Evolutionary conservation across 2,329 filamentous ascomycete species (phyloP).

Genomic region (Coniella lustricola): DNA sequence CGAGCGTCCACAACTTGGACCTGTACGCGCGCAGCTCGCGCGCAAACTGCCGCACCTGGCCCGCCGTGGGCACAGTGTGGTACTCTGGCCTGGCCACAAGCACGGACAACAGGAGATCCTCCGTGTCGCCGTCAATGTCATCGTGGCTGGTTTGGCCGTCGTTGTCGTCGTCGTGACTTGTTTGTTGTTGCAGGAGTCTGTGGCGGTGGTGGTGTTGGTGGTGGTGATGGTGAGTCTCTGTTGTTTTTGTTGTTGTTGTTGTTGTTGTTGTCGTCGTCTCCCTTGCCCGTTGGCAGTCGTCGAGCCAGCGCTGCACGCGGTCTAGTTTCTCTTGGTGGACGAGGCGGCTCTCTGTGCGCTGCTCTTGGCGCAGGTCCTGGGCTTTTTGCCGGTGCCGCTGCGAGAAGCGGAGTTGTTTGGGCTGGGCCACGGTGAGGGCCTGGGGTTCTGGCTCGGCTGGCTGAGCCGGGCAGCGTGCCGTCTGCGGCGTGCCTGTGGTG

Average conservation of each 20-base stretch:
- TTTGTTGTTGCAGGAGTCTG: not conserved
- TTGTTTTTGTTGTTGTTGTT: not conserved
- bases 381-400: constrained; percentile 1
- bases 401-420: not conserved
- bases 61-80: not conserved
- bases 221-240: no score
- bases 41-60: constrained; percentile 1
- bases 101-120: constrained; percentile 2
- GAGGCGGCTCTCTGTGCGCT: not conserved
- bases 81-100: constrained; percentile 3
- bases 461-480: no score
- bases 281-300: not conserved
- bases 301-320: not conserved
- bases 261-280: not conserved
- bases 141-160: not conserved
- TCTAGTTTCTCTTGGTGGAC: not conserved
- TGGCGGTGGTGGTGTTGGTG: no score
- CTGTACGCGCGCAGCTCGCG: constrained; percentile 1
- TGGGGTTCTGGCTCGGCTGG: no score
- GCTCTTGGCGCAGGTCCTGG: not conserved
- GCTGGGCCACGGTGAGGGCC: no score
- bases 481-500: not conserved
- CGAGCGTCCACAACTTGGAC: constrained; percentile 1
- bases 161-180: not conserved
- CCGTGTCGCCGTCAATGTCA: constrained; percentile 6